A percentile compares a stretch with the other conserved stretches of the same genome.
phyloP scores from a whole-genome alignment of 164 flowering plant species.

The Chloranthus sessilifolius region DNA sequence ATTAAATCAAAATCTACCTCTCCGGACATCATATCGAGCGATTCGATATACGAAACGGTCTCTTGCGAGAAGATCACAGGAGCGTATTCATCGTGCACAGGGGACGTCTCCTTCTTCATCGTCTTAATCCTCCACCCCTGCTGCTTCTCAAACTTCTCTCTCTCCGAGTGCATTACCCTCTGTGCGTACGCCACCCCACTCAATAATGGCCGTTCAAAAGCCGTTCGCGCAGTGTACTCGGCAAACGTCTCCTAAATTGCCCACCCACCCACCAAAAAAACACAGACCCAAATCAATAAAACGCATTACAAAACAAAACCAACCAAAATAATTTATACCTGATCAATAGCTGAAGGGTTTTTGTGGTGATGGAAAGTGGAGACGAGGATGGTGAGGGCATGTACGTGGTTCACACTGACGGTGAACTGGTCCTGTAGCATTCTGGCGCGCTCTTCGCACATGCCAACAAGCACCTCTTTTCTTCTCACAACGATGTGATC shows the following conservation, averaged over 20 bases:
- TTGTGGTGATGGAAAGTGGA: conserved; percentile 79
- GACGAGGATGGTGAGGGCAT: conserved; percentile 81
- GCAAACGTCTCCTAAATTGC: conserved; percentile 79
- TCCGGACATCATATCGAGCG: conserved; percentile 97
- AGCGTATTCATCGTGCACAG: conserved; percentile 82
- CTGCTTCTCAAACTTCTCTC: conserved; percentile 70
- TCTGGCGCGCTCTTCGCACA: conserved; percentile 89
- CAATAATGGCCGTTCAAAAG: conserved; percentile 84
- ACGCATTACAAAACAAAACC: background rate
- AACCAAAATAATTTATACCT: conserved; percentile 37
- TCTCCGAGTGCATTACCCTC: conserved; percentile 60
- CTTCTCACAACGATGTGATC: conserved; percentile 48
- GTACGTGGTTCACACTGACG: conserved; percentile 94
- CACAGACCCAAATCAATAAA: background rate
- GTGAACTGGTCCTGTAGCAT: conserved; percentile 93
- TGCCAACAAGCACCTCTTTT: conserved; percentile 54
- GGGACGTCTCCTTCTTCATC: conserved; percentile 78
- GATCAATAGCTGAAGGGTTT: conserved; percentile 83
- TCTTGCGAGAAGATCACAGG: conserved; percentile 90
- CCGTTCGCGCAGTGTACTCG: conserved; percentile 77
- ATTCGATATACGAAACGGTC: conserved; percentile 71
- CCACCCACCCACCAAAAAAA: conserved; percentile 9
- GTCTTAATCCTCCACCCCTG: conserved; percentile 87
- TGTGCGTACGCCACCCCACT: conserved; percentile 91
- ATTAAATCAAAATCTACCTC: conserved; percentile 46